Evolutionary conservation across 169 alveolate species (phyloP).

Genomic region (Perkinsus olseni): DNA sequence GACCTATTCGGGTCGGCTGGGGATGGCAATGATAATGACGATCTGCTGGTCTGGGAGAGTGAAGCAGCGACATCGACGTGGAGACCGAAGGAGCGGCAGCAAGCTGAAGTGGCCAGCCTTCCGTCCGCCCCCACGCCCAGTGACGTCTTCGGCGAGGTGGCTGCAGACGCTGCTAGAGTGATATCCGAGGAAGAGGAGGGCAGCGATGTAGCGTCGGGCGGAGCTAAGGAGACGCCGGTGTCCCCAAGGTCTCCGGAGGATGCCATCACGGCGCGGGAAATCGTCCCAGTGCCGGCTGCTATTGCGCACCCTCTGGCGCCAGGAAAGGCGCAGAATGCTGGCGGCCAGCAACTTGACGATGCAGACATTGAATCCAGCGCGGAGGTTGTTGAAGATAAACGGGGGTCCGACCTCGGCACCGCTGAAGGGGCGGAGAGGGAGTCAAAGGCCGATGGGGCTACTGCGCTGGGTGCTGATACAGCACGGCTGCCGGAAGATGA

Average conservation of each 20-base stretch:
- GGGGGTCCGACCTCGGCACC: too few relatives aligned
- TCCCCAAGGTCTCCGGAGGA: too few relatives aligned
- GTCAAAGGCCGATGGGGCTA: too few relatives aligned
- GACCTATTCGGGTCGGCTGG: neutral
- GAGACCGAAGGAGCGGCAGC: neutral
- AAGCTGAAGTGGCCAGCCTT: neutral
- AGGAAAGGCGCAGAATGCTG: too few relatives aligned
- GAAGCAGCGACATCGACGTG: neutral
- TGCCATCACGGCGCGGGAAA: too few relatives aligned
- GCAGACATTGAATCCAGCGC: too few relatives aligned
- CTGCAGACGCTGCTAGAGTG: neutral
- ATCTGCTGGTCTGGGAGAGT: neutral
- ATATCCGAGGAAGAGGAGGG: neutral
- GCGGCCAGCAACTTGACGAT: too few relatives aligned
- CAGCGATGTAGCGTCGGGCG: neutral
- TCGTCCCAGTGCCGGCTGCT: too few relatives aligned
- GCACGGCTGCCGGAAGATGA: too few relatives aligned
- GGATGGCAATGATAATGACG: neutral
- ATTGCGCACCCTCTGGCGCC: neutral
- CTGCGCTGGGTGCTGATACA: too few relatives aligned
- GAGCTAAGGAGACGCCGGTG: neutral
- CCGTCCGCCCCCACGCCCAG: neutral
- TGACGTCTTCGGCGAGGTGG: neutral
- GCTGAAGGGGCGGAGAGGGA: too few relatives aligned
- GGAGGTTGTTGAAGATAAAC: too few relatives aligned